Conservation (phyloP, 2,329 filamentous ascomycete species). For the Cladosporium velox region DNA sequence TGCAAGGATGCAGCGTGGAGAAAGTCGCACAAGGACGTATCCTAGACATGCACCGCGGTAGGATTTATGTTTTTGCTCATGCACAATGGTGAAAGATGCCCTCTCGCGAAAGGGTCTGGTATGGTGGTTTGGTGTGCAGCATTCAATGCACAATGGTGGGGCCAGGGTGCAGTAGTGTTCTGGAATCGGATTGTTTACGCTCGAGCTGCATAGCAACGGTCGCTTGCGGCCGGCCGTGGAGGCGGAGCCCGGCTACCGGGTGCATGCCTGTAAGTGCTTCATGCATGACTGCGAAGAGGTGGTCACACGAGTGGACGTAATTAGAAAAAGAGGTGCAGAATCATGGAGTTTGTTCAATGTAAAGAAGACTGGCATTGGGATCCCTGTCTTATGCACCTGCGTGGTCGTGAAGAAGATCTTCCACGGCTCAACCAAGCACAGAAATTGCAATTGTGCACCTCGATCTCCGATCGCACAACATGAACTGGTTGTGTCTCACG, state of each 20-base stretch:
- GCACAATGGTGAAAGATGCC: background rate
- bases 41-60: conserved; percentile 3
- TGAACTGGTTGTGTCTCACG: background rate
- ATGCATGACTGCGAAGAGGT: background rate
- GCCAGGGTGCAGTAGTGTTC: conserved; percentile 3
- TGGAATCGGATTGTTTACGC: conserved; percentile 8
- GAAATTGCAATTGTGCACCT: background rate
- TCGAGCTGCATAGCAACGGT: conserved; percentile 7
- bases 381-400: background rate
- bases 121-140: conserved; percentile 1
- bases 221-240: conserved; percentile 1
- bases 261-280: background rate
- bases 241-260: conserved; percentile 2
- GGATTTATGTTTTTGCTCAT: background rate
- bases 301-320: background rate
- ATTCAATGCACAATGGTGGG: conserved; percentile 12
- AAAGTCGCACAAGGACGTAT: background rate
- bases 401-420: background rate
- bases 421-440: conserved; percentile 1
- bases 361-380: background rate
- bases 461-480: conserved; percentile 1
- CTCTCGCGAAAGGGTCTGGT: conserved; percentile 4
- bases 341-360: background rate
- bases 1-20: background rate
- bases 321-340: background rate